Percentiles rank a stretch among this genome's conserved stretches.
phyloP scores from a whole-genome alignment of 2,329 filamentous ascomycete genomes.

The Venturia oleaginea region DNA sequence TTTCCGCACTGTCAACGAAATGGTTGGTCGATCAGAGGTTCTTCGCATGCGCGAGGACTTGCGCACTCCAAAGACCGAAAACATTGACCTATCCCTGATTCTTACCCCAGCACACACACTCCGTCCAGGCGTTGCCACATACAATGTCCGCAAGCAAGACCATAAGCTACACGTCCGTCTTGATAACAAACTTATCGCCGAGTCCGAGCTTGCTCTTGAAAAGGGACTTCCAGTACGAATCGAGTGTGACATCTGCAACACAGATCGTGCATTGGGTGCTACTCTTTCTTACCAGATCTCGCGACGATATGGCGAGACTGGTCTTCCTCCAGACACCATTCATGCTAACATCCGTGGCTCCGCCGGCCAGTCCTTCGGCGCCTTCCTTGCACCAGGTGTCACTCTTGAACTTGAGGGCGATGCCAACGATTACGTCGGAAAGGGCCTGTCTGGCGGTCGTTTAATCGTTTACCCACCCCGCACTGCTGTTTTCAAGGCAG shows the following conservation, averaged over 20 bases:
- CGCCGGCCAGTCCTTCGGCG: conserved; percentile 92
- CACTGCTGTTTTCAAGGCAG: conserved; percentile 84
- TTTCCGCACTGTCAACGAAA: conserved; percentile 92
- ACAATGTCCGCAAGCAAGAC: conserved; percentile 97
- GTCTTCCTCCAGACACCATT: conserved; percentile 84
- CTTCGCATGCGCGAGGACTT: conserved; percentile 83
- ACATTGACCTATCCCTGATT: conserved; percentile 87
- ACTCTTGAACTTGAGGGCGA: conserved; percentile 94
- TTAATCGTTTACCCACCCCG: conserved; percentile 90
- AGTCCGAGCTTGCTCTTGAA: conserved; percentile 88
- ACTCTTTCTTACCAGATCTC: conserved; percentile 95
- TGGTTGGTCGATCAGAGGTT: conserved; percentile 87
- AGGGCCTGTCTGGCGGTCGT: conserved; percentile 86
- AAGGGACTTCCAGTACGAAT: conserved; percentile 89
- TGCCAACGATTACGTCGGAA: conserved; percentile 93
- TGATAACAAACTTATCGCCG: conserved; percentile 94
- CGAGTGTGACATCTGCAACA: conserved; percentile 94
- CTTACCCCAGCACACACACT: conserved; percentile 93
- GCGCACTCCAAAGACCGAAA: conserved; percentile 78
- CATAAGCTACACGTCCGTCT: conserved; percentile 86
- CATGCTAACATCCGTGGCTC: conserved; percentile 96
- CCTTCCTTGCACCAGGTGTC: conserved; percentile 84
- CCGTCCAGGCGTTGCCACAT: conserved; percentile 86
- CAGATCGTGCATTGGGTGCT: conserved; percentile 85
- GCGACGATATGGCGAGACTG: conserved; percentile 80